Percentiles rank a stretch among this genome's conserved stretches.
Conservation (phyloP, 2,329 filamentous ascomycete species). For the Calonectria montana region DNA sequence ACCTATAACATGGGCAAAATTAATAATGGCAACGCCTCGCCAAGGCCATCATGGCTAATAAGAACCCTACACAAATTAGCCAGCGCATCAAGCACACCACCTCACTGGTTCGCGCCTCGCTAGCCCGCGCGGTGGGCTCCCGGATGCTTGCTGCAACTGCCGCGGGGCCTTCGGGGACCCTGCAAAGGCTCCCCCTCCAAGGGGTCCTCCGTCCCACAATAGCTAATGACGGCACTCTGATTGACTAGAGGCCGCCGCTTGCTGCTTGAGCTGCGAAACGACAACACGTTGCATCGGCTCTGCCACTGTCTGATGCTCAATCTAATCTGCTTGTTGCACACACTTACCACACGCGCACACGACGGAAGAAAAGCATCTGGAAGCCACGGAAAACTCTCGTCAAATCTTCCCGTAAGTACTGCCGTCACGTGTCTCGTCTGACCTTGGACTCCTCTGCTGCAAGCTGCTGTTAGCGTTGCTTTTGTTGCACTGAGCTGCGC, state of each 20-base stretch:
- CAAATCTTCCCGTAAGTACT: background rate
- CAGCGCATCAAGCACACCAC: constrained; percentile 10
- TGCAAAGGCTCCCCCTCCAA: background rate
- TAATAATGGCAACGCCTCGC: background rate
- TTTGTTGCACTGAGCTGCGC: constrained; percentile 20
- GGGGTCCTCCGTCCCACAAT: constrained; percentile 16
- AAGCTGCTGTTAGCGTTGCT: constrained; percentile 16
- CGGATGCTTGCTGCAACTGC: constrained; percentile 8
- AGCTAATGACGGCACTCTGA: constrained; percentile 19
- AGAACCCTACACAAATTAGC: background rate
- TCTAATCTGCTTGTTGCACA: background rate
- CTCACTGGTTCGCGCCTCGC: constrained; percentile 11
- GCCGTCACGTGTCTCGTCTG: constrained; percentile 27
- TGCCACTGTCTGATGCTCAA: background rate
- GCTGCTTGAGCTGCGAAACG: background rate
- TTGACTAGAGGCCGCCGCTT: constrained; percentile 11
- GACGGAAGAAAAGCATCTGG: background rate
- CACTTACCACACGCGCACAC: background rate
- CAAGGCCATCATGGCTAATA: background rate
- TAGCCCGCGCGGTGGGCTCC: constrained; percentile 12
- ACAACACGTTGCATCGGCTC: constrained; percentile 14
- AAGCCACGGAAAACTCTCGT: background rate
- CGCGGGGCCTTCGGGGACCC: constrained; percentile 10
- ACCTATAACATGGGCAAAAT: background rate
- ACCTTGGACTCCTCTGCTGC: constrained; percentile 23